A percentile compares a stretch with the other conserved stretches of the same genome.
Evolutionary conservation across 1,139 yeast species (phyloP).

Genomic region (Nakaseomyces nivariensis): DNA sequence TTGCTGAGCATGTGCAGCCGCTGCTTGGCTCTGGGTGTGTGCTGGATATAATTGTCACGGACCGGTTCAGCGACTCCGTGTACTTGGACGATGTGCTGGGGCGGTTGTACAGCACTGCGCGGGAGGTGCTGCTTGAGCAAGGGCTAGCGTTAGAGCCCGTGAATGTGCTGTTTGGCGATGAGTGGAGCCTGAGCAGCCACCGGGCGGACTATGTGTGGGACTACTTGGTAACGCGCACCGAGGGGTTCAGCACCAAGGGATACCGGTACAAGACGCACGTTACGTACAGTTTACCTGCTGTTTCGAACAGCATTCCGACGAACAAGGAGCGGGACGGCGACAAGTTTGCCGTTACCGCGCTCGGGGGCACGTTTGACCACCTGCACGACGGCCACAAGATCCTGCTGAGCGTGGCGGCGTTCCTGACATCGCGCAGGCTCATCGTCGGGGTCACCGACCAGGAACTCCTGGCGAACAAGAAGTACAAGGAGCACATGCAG

Average conservation of each 20-base stretch:
- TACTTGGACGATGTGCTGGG: constrained; percentile 24
- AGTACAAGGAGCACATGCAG: constrained; percentile 58
- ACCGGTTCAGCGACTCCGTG: constrained; percentile 14
- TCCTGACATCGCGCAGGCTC: constrained; percentile 42
- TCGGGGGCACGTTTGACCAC: constrained; percentile 97
- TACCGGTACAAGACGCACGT: not conserved
- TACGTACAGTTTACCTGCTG: not conserved
- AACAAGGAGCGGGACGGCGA: constrained; percentile 12
- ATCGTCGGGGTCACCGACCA: constrained; percentile 82
- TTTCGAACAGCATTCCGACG: not conserved
- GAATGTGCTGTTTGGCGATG: constrained; percentile 19
- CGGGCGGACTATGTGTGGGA: not conserved
- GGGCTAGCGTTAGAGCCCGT: constrained; percentile 15
- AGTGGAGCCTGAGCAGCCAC: constrained; percentile 1
- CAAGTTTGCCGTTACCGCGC: constrained; percentile 40
- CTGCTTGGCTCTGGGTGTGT: not conserved
- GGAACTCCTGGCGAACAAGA: constrained; percentile 63
- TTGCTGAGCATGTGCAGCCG: not conserved
- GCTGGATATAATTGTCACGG: constrained; percentile 16
- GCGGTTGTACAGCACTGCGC: constrained; percentile 18
- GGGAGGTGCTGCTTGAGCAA: constrained; percentile 18
- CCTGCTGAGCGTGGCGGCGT: constrained; percentile 63
- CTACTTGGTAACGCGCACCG: not conserved
- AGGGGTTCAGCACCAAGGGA: not conserved
- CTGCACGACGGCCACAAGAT: constrained; percentile 93